phyloP scores from a whole-genome alignment of 768 basidiomycete species.

The Amyloporia xantha region DNA sequence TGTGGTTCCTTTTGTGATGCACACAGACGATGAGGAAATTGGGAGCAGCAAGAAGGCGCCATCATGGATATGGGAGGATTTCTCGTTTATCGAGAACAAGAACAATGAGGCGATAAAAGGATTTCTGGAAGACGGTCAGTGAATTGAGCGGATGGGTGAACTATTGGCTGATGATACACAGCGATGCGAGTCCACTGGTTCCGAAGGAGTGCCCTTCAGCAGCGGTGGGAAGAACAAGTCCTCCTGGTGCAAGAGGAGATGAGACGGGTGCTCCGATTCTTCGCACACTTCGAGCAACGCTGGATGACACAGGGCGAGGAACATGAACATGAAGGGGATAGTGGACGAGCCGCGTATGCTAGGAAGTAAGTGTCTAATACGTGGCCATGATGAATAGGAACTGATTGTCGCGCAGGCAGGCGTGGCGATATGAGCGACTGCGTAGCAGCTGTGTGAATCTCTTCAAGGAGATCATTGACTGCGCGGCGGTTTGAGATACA shows the following conservation, averaged over 20 bases:
- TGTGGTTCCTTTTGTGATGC: too few species aligned
- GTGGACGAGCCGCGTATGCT: not conserved
- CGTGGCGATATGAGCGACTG: not conserved
- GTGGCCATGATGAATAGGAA: not conserved
- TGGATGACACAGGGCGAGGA: not conserved
- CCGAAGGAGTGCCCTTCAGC: not conserved
- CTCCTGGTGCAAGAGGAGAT: constrained; percentile 10
- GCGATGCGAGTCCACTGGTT: constrained; percentile 10
- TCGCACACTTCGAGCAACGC: not conserved
- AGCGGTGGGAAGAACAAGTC: constrained; percentile 6
- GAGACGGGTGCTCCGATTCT: constrained; percentile 8
- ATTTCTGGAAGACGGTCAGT: too few species aligned
- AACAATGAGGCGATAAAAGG: too few species aligned
- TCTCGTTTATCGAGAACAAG: too few species aligned
- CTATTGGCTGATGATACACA: too few species aligned
- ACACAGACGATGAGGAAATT: too few species aligned
- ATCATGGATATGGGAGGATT: too few species aligned
- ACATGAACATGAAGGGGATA: not conserved
- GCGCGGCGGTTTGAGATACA: too few species aligned
- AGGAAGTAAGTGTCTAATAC: not conserved
- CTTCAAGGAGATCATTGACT: not conserved
- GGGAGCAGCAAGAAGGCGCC: too few species aligned
- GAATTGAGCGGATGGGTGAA: too few species aligned
- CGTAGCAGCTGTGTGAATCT: not conserved
- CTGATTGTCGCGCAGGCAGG: not conserved